A percentile compares a stretch with the other conserved stretches of the same genome.
Conservation (phyloP, 1,139 yeast genomes). For the Geotrichum aggregatum region DNA sequence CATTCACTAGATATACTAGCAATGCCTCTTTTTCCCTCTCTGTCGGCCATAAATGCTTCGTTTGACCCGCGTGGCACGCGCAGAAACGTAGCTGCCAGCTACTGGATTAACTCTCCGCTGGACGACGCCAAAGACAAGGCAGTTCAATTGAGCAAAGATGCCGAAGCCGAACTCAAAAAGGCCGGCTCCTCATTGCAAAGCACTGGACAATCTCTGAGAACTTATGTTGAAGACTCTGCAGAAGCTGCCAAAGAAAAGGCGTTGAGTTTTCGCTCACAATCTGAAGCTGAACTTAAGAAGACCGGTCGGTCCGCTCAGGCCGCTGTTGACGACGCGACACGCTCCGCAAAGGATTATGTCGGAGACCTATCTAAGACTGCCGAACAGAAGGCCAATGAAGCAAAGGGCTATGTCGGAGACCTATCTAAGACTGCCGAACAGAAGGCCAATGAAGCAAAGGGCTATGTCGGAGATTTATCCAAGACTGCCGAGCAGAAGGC, state of each 20-base stretch:
- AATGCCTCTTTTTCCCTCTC: conserved; percentile 8
- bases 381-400: background rate
- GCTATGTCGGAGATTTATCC: background rate
- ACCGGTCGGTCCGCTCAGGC: conserved; percentile 1
- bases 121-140: conserved; percentile 14
- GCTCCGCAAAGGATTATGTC: background rate
- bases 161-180: background rate
- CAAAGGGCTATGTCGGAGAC: background rate
- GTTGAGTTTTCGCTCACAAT: no score
- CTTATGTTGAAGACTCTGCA: no score
- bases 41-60: conserved; percentile 1
- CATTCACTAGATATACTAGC: background rate
- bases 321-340: background rate
- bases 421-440: background rate
- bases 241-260: no score
- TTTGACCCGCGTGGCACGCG: conserved; percentile 8
- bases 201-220: no score
- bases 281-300: background rate
- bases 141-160: conserved; percentile 1
- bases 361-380: no score
- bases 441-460: background rate
- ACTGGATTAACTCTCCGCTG: conserved; percentile 13
- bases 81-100: background rate
- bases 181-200: background rate
- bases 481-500: background rate